phyloP scores from a whole-genome alignment of 345 rosid genomes.

The Raphanus raphanistrum region DNA sequence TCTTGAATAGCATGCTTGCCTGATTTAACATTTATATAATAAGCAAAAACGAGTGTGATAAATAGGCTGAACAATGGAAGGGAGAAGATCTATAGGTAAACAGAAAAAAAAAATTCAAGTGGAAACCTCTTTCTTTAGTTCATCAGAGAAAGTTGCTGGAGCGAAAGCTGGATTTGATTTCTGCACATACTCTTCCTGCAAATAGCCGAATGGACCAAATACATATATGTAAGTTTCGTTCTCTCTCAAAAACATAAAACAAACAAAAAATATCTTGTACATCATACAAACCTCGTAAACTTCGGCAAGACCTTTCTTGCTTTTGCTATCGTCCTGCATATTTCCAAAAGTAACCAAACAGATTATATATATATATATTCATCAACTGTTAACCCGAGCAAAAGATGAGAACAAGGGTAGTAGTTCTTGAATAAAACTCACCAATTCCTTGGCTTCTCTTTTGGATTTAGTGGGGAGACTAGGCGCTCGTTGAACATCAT shows the following conservation, averaged over 20 bases:
- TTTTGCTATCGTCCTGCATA: slow-evolving; percentile 87
- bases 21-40: slow-evolving; percentile 33
- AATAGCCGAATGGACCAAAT: slow-evolving; percentile 27
- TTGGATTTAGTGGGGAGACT: slow-evolving; percentile 58
- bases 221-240: slow-evolving; percentile 1
- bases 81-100: neutral
- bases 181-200: slow-evolving; percentile 80
- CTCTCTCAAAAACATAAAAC: slow-evolving; percentile 1
- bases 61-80: slow-evolving; percentile 8
- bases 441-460: slow-evolving; percentile 73
- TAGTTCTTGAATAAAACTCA: slow-evolving; percentile 34
- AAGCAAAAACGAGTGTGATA: neutral
- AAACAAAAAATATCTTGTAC: neutral
- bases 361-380: neutral
- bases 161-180: slow-evolving; percentile 69
- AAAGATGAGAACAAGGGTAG: neutral
- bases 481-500: slow-evolving; percentile 64
- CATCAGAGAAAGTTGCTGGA: slow-evolving; percentile 74
- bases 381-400: slow-evolving; percentile 1
- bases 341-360: slow-evolving; percentile 11
- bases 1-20: slow-evolving; percentile 83
- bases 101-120: neutral
- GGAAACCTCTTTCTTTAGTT: slow-evolving; percentile 79
- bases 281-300: slow-evolving; percentile 81
- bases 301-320: slow-evolving; percentile 97